These are phyloP conservation scores for Dryadomyces sulphureus DNA, from an alignment of 2,329 filamentous ascomycete genomes.

Conservation along the genomic window DNA sequence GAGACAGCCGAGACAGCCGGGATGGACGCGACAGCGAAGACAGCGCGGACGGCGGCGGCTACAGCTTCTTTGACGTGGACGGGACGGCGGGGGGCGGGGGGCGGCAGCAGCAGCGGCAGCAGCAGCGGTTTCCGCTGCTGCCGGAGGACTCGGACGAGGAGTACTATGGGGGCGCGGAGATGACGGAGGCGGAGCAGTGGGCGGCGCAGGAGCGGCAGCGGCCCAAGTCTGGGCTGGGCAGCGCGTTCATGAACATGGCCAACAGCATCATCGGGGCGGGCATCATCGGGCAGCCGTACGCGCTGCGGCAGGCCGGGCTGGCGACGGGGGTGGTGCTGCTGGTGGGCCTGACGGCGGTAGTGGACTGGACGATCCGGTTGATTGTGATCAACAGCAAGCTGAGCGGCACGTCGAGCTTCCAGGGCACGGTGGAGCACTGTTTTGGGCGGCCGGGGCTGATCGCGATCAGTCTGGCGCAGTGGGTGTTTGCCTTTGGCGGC, in stretches of 20 bases:
- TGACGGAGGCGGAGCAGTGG: constrained; percentile 24
- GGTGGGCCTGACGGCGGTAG: constrained; percentile 60
- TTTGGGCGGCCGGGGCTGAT: constrained; percentile 80
- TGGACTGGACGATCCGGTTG: constrained; percentile 95
- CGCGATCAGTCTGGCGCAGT: constrained; percentile 81
- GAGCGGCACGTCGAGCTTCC: constrained; percentile 84
- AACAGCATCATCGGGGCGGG: constrained; percentile 86
- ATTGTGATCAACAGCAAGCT: constrained; percentile 98
- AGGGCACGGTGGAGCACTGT: constrained; percentile 90
- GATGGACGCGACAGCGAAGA: neutral
- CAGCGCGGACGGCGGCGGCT: neutral
- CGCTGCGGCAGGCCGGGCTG: constrained; percentile 84
- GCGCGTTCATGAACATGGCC: constrained; percentile 99
- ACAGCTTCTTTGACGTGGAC: neutral
- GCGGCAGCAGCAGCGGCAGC: constrained; percentile 33
- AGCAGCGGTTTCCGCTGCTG: constrained; percentile 55
- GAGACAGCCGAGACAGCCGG: constrained; percentile 1
- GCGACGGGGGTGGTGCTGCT: constrained; percentile 66
- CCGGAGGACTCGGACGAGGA: constrained; percentile 27
- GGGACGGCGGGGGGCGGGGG: constrained; percentile 21
- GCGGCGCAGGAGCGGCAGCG: constrained; percentile 42
- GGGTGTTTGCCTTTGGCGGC: constrained; percentile 95
- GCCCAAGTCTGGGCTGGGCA: constrained; percentile 71
- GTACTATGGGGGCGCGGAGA: neutral
- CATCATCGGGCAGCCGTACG: constrained; percentile 80